Evolutionary conservation across 345 rosid species (phyloP).

Genomic region (Kandelia obovata): DNA sequence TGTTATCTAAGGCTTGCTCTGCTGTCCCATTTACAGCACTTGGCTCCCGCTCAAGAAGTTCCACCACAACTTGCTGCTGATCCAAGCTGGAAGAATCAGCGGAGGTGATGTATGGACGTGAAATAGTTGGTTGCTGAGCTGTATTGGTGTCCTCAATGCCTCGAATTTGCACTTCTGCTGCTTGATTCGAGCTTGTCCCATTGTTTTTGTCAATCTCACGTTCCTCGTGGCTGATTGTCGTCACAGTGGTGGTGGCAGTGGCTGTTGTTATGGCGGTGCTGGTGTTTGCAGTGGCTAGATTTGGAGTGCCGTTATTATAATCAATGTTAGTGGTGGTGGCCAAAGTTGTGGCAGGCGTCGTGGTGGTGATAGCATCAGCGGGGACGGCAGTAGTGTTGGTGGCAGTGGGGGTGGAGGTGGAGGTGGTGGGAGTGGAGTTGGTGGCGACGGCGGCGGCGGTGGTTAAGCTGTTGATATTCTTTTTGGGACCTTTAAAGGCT

Average conservation of each 20-base stretch:
- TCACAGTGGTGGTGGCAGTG: not conserved
- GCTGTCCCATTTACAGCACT: conserved; percentile 37
- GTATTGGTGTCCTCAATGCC: conserved; percentile 31
- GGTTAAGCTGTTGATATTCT: conserved; percentile 21
- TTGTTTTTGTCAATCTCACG: not conserved
- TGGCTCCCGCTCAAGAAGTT: conserved; percentile 15
- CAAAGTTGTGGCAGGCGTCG: not conserved
- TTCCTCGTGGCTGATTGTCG: not conserved
- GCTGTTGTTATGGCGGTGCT: not conserved
- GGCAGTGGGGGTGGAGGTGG: not conserved
- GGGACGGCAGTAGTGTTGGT: not conserved
- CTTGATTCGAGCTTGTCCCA: conserved; percentile 31
- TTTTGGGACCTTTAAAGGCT: conserved; percentile 51
- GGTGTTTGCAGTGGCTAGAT: not conserved
- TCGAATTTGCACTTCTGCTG: conserved; percentile 28
- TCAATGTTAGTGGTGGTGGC: conserved; percentile 14
- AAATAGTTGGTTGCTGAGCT: conserved; percentile 32
- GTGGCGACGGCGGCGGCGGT: not conserved
- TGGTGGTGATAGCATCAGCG: conserved; percentile 8
- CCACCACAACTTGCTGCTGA: conserved; percentile 23
- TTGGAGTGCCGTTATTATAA: not conserved
- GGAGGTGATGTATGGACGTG: conserved; percentile 23
- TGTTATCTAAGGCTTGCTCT: conserved; percentile 42
- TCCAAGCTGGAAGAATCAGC: conserved; percentile 41
- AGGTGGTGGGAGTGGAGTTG: not conserved